Evolutionary conservation across 176 grass and related monocot species (phyloP), one percentile per base, ranked within the genome.

Genomic region (Poa annua): DNA sequence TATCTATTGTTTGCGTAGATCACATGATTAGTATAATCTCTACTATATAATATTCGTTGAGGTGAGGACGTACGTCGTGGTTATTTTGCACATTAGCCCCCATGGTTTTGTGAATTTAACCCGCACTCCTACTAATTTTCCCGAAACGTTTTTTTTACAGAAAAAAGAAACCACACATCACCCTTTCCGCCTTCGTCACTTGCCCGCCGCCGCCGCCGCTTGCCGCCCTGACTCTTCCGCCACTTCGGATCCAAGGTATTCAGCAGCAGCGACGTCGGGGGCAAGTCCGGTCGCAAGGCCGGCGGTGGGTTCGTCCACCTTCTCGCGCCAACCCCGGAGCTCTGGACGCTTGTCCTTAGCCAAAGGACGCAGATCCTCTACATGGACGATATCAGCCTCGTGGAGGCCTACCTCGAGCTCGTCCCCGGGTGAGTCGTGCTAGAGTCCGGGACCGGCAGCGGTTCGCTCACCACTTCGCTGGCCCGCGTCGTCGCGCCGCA

Each of bases 341-440:
- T 98, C 38, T 98, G 91, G 96, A 95, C 96, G 8, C 89, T 98
- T 0, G 96, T 95, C 6, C 87, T 98, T 45, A 98, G 96, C 79
- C 96, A 98, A 78, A 77, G 92, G 4, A 98, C 96, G 0, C 96
- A 98, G 80, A 98, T 98, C 85, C 81, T 98, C 39, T 95, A 98
- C 71, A 62, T 98, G 12, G 85, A 90, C 5, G 96, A 98, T 71
- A 98, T 98, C 72, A 95, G 96, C 77, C 85, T 98, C 41, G 85
- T 98, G 20, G 82, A 95, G 13, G 85, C 92, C 47, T 95, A 91
- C 86, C 83, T 98, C 26, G 96, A 98, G 86, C 75, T 98, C 44
- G 69, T 95, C 3, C 89, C 96, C 0, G 96, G 96, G 0, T 93
- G 92, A 70, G 6, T 95, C 8, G 89, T 98, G 17, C 86, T 98